Base-by-base conservation (phyloP, 495 filamentous ascomycete genomes). In the Aspergillus baeticus region DNA sequence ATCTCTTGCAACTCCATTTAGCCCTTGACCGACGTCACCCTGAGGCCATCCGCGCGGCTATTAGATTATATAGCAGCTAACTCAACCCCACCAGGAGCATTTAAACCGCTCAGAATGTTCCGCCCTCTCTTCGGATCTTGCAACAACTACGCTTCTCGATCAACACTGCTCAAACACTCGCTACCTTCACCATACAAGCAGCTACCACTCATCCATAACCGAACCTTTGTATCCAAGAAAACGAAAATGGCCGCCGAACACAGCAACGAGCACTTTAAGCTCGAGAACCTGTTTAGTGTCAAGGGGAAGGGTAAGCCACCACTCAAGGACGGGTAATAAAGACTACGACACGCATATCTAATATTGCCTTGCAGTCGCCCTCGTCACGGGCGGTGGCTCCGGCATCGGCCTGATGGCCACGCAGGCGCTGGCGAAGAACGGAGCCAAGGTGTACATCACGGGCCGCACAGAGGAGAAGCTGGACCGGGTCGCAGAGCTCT, bases 351-450 rank as follows among this genome's bases (percentile, higher is more conserved):
- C n/a, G n/a, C n/a, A n/a, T 15, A 7, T 35, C n/a, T 45, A 45
- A 18, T 10, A 35, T 39, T n/a, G 21, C 10, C n/a, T 4, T 11
- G 23, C 33, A 74, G 73, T 85, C 10, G 81, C 81, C 43, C 66
- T 85, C 5, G 65, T 86, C 48, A 84, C 81, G 6, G 83, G 83
- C 50, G 83, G 68, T 59, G 76, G 77, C 33, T 78, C 75, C 18
- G 78, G 78, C 1, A 81, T 80, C 18, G 78, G 77, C 23, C 63
- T 81, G 1, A 83, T 81, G 81, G 69, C 72, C 49, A 71, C 74
- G 0, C 83, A 86, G 68, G 79, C 83, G 8, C 75, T 86, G 0
- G 82, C 82, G 5, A 80, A 82, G 41, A 87, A 85, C 60, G 83
- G 83, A 6, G 80, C 76, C 6, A 78, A 78, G 61, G 78, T 81